Base-by-base conservation (phyloP, 2,329 filamentous ascomycete species). In the Cladobotryum protrusum region DNA sequence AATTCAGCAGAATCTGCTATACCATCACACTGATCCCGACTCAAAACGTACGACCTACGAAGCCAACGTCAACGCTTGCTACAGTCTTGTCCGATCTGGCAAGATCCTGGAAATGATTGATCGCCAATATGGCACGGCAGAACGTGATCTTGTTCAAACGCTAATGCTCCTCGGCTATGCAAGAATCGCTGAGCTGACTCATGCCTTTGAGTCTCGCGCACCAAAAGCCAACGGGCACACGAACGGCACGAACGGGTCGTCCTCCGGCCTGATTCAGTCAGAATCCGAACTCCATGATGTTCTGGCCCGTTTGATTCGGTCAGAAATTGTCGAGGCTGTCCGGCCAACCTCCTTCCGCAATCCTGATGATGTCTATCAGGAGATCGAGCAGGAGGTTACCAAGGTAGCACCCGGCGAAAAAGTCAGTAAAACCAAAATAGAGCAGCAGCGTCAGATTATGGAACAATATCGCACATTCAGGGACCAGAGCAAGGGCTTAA, bases 1-100 rank as follows among this genome's bases (percentile, higher is more conserved):
- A 56, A 80, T 95, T 39, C 92, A 97, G 65, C 87, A 96, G 64
- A 89, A 91, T 62, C 80, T 97, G 44, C 75, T 95, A 55, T 89
- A 83, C 66, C 86, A 91, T 67, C 78, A 83, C 56, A 81, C 82
- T 57, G 78, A 83, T 52, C 64, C 75, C 49, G 79, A 85, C 49
- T 77, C 81, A 40, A 78, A 77, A 42, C 66, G 76, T 45, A 86
- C 87, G 19, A 83, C 82, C 63, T 99, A 97, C 70, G 88, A 96
- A 65, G 87, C 89, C 52, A 90, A 96, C 61, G 75, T 84, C 63
- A 75, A 83, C 57, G 82, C 85, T 54, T 87, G 89, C 56, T 97
- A 97, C 69, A 85, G 85, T 58, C 76, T 96, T 40, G 75, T 91
- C 35, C 86, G 93, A 51, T 81, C 82, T 4, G 90, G 89, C 40